Evolutionary conservation across 306 rosid species (phyloP).

Genomic region (Fragaria vesca): DNA sequence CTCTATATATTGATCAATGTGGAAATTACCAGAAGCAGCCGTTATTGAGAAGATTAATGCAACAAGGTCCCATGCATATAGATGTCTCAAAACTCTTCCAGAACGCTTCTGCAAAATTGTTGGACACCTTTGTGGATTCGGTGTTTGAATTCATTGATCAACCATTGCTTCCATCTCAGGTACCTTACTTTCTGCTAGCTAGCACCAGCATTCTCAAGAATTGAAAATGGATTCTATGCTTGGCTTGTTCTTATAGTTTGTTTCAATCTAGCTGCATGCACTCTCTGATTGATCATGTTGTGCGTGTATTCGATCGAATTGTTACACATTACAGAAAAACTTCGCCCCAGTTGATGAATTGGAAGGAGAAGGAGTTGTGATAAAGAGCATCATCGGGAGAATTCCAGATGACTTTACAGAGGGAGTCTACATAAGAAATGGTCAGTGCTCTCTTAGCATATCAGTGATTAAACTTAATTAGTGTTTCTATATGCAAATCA

Average conservation of each 20-base stretch:
- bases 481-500: background rate
- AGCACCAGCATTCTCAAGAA: background rate
- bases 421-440: slow-evolving; percentile 71
- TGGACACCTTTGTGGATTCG: slow-evolving; percentile 64
- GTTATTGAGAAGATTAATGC: slow-evolving; percentile 21
- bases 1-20: background rate
- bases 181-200: slow-evolving; percentile 11
- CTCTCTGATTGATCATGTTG: background rate
- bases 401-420: slow-evolving; percentile 52
- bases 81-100: slow-evolving; percentile 33
- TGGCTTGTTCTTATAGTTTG: background rate
- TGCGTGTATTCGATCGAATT: background rate
- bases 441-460: slow-evolving; percentile 20
- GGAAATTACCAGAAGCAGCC: slow-evolving; percentile 27
- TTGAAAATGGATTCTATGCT: background rate
- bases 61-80: slow-evolving; percentile 26
- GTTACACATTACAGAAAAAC: slow-evolving; percentile 37
- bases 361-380: slow-evolving; percentile 31
- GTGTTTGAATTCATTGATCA: slow-evolving; percentile 57
- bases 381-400: slow-evolving; percentile 45
- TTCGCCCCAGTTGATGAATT: slow-evolving; percentile 59
- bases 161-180: slow-evolving; percentile 66
- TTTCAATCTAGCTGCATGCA: background rate
- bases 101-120: slow-evolving; percentile 20
- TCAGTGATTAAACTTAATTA: background rate